Evolutionary conservation across 1,139 yeast genomes (phyloP).

Genomic region (Suhomyces anneliseae): DNA sequence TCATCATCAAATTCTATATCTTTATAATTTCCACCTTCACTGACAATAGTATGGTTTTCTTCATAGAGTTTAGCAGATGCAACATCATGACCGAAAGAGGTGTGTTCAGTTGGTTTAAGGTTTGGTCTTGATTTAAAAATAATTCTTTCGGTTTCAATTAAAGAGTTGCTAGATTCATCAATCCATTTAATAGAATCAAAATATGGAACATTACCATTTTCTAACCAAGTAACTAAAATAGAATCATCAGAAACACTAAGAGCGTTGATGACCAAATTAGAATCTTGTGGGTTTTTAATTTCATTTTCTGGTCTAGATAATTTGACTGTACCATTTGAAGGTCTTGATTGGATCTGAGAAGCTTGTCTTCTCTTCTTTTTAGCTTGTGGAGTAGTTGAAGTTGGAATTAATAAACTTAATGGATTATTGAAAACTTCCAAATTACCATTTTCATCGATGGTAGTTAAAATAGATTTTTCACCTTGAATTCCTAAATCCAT

Average conservation of each 20-base stretch:
- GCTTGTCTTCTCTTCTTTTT: constrained; percentile 38
- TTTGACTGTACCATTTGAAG: constrained; percentile 42
- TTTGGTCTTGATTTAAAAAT: constrained; percentile 43
- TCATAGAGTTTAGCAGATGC: constrained; percentile 70
- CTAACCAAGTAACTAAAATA: constrained; percentile 66
- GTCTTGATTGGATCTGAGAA: constrained; percentile 45
- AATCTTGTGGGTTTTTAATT: constrained; percentile 32
- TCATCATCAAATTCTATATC: constrained; percentile 48
- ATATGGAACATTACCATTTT: constrained; percentile 62
- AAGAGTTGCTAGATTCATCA: constrained; percentile 31
- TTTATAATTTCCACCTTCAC: constrained; percentile 63
- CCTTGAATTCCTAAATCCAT: constrained; percentile 39
- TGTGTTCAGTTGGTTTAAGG: constrained; percentile 35
- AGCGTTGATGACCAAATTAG: constrained; percentile 43
- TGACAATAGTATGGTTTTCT: constrained; percentile 66
- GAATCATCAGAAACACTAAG: constrained; percentile 37
- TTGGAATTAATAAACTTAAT: constrained; percentile 24
- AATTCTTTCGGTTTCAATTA: constrained; percentile 25
- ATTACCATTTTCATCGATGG: constrained; percentile 66
- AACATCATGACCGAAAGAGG: constrained; percentile 60
- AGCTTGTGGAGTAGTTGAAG: constrained; percentile 21
- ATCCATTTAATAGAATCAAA: constrained; percentile 63
- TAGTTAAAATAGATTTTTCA: constrained; percentile 48
- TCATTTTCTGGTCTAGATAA: constrained; percentile 46
- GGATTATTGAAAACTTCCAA: constrained; percentile 67